Percentiles rank a stretch among this genome's conserved stretches.
phyloP scores from a whole-genome alignment of 176 grass and related monocot species.

The Pontederia crassipes region DNA sequence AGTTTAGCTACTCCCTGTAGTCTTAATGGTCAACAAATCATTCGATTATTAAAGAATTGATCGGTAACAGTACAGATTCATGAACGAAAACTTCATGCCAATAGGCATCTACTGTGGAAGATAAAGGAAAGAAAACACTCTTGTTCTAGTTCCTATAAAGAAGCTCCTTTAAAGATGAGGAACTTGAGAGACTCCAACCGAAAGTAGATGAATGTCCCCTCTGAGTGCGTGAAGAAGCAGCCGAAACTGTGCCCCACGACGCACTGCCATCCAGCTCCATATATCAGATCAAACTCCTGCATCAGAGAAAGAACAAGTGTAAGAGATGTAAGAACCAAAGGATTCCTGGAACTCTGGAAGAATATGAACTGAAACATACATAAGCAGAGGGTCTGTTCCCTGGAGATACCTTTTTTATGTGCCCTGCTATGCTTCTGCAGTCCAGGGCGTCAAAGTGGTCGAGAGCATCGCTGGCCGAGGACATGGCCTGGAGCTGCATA shows the following conservation, averaged over 20 bases:
- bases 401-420: constrained; percentile 73
- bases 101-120: no score
- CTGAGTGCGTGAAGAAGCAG: constrained; percentile 88
- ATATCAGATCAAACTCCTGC: constrained; percentile 72
- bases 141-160: not conserved
- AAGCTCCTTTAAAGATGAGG: constrained; percentile 78
- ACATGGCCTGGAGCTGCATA: constrained; percentile 86
- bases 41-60: no score
- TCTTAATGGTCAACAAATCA: no score
- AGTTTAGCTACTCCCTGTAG: no score
- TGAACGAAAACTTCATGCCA: no score
- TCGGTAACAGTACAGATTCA: no score
- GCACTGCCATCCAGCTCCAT: constrained; percentile 84
- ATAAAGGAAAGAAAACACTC: not conserved
- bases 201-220: constrained; percentile 93
- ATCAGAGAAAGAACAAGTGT: not conserved
- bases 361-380: not conserved
- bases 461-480: constrained; percentile 65
- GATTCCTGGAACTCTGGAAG: not conserved
- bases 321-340: not conserved
- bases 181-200: constrained; percentile 70
- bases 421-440: constrained; percentile 63
- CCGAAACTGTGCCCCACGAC: constrained; percentile 86
- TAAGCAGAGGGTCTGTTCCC: not conserved
- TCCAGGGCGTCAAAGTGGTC: constrained; percentile 86